Conservation (phyloP, 148 eudicot species). For the Rheum nobile region DNA sequence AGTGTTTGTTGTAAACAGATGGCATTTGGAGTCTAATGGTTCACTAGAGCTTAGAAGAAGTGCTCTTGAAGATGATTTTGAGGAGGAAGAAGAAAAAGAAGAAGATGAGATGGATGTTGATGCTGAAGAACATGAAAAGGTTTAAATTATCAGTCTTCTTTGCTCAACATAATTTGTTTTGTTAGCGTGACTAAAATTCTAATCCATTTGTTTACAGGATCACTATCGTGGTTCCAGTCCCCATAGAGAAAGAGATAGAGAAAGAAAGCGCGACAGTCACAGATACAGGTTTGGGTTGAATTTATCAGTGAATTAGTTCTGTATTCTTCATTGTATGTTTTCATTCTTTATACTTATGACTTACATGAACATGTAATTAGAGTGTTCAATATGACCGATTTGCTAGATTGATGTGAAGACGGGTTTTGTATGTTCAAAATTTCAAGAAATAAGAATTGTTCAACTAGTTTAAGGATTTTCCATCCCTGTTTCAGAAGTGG, state of each 20-base stretch:
- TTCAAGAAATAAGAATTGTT: neutral
- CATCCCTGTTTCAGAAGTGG: no score
- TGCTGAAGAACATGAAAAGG: constrained; percentile 65
- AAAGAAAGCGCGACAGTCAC: constrained; percentile 81
- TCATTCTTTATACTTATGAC: neutral
- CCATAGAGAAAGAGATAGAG: constrained; percentile 72
- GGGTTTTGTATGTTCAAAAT: neutral
- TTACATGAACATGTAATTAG: neutral
- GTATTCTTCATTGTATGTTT: neutral
- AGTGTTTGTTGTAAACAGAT: constrained; percentile 23
- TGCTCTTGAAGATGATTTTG: constrained; percentile 90
- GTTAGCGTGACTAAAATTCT: neutral
- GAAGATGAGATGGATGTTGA: constrained; percentile 81
- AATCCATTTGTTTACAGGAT: constrained; percentile 36
- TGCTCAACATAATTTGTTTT: neutral
- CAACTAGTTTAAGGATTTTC: no score
- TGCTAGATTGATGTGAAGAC: neutral
- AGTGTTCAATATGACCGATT: neutral
- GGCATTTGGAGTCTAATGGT: constrained; percentile 70
- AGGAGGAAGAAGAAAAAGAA: constrained; percentile 93
- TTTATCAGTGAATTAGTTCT: neutral
- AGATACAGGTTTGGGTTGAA: constrained; percentile 54
- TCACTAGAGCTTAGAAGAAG: constrained; percentile 77
- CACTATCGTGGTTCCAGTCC: constrained; percentile 77
- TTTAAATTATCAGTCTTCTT: constrained; percentile 7